Conservation (phyloP, 148 eudicot species). For the Fagopyrum homotropicum region DNA sequence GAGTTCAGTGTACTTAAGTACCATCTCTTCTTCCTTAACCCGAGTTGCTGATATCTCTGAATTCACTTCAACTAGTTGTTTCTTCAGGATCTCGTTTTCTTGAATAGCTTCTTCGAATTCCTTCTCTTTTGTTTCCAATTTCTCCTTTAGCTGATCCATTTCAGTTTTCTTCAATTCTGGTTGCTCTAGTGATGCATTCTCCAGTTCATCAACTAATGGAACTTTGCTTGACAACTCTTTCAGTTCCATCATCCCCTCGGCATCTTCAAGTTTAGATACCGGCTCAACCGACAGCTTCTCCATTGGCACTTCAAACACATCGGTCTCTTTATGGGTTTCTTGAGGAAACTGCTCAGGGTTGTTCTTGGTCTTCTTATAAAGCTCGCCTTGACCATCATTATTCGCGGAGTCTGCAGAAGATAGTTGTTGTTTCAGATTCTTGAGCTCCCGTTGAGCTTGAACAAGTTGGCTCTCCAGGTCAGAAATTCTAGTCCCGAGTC, state of each 20-base stretch:
- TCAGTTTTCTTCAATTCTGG: constrained; percentile 41
- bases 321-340: constrained; percentile 45
- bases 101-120: constrained; percentile 37
- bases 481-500: constrained; percentile 68
- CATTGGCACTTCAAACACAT: constrained; percentile 80
- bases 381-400: constrained; percentile 17
- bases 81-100: constrained; percentile 50
- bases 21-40: constrained; percentile 39
- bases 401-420: constrained; percentile 47
- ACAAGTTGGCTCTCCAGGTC: constrained; percentile 79
- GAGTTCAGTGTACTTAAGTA: constrained; percentile 24
- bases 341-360: constrained; percentile 28
- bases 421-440: constrained; percentile 64
- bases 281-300: constrained; percentile 32
- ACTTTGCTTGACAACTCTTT: constrained; percentile 6
- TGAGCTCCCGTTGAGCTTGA: constrained; percentile 87
- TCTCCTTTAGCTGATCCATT: constrained; percentile 27
- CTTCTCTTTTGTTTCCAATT: constrained; percentile 30
- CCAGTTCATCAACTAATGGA: constrained; percentile 18
- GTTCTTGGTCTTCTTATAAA: constrained; percentile 43
- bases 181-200: constrained; percentile 16
- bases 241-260: background rate
- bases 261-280: background rate
- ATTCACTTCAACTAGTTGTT: constrained; percentile 37
- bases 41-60: constrained; percentile 24